phyloP scores from a whole-genome alignment of 768 basidiomycete species.

The Boletus vinaceobasis region DNA sequence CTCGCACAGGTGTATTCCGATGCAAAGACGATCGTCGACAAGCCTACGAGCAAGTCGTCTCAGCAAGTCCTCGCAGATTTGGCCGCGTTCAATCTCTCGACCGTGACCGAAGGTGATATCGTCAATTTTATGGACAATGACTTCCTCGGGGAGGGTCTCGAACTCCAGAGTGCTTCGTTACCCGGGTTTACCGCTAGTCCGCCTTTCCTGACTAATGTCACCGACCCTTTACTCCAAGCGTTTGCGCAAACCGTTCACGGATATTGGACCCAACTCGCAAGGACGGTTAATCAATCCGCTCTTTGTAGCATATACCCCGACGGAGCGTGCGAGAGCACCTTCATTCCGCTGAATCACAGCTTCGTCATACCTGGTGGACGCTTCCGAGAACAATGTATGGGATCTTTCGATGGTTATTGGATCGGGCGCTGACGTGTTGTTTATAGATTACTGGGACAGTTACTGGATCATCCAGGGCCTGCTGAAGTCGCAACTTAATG shows the following conservation, averaged over 20 bases:
- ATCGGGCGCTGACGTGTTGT: background rate
- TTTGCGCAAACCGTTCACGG: conserved; percentile 79
- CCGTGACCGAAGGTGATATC: conserved; percentile 59
- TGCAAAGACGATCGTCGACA: conserved; percentile 86
- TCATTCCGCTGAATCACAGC: conserved; percentile 89
- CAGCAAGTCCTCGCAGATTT: conserved; percentile 73
- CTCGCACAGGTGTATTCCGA: conserved; percentile 72
- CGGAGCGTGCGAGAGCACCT: conserved; percentile 68
- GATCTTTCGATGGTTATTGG: conserved; percentile 11
- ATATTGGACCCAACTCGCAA: conserved; percentile 79
- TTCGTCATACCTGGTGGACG: conserved; percentile 88
- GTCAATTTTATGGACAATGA: conserved; percentile 68
- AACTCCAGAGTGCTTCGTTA: conserved; percentile 63
- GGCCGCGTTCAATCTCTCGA: conserved; percentile 33
- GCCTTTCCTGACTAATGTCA: conserved; percentile 65
- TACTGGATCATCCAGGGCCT: conserved; percentile 89
- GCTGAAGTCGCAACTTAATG: conserved; percentile 72
- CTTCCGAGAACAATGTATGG: conserved; percentile 81
- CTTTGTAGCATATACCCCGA: conserved; percentile 52
- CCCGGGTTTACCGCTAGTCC: conserved; percentile 62
- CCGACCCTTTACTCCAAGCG: conserved; percentile 63
- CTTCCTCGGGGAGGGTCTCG: conserved; percentile 83
- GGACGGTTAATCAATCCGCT: conserved; percentile 66
- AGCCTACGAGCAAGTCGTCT: conserved; percentile 71
- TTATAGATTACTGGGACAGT: conserved; percentile 58